A percentile compares a stretch with the other conserved stretches of the same genome.
Conservation (phyloP, 306 rosid species). For the Inga oerstediana region DNA sequence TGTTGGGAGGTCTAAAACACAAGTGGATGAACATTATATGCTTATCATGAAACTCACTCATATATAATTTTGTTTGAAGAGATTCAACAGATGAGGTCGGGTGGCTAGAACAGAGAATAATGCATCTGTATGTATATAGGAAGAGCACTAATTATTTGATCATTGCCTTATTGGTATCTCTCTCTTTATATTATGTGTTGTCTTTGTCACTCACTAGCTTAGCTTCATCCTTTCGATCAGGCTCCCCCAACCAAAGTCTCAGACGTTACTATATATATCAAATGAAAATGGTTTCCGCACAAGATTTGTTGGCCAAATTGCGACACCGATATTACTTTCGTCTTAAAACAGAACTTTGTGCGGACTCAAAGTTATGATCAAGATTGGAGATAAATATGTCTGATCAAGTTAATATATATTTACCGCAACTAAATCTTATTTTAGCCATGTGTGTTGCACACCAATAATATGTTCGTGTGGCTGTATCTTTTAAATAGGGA, state of each 20-base stretch:
- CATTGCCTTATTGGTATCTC: background rate
- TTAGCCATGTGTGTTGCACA: background rate
- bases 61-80: background rate
- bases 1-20: background rate
- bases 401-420: background rate
- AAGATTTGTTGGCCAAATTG: background rate
- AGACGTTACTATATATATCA: background rate
- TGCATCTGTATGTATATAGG: background rate
- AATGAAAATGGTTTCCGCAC: background rate
- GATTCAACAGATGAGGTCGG: background rate
- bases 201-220: background rate
- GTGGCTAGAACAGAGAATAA: background rate
- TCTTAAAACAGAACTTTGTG: background rate
- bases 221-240: background rate
- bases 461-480: background rate
- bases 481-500: background rate
- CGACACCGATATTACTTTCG: background rate
- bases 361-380: background rate
- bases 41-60: background rate
- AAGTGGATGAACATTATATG: background rate
- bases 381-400: background rate
- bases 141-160: background rate
- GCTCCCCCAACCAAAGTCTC: background rate
- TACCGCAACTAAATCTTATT: background rate
- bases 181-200: background rate